A percentile compares a stretch with the other conserved stretches of the same genome.
These are phyloP conservation scores for Mycena albidolilacea DNA, from an alignment of 768 basidiomycete genomes.

Conservation along the genomic window DNA sequence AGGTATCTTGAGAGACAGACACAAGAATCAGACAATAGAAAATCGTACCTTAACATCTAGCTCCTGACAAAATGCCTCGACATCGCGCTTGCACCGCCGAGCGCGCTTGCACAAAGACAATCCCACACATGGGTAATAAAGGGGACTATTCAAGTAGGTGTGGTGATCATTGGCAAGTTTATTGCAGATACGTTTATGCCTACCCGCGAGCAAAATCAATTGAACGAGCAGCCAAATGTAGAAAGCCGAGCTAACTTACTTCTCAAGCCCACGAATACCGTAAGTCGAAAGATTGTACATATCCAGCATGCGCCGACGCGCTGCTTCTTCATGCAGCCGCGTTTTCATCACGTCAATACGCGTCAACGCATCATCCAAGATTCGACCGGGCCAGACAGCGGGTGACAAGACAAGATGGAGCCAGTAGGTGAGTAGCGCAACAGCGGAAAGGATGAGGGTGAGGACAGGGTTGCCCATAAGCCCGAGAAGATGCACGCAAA, in stretches of 20 bases:
- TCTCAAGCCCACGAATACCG: constrained; percentile 11
- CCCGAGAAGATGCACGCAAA: background rate
- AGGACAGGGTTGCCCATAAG: too few species aligned
- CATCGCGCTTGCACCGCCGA: constrained; percentile 11
- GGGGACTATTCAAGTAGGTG: background rate
- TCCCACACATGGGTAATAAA: background rate
- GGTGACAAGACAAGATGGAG: constrained; percentile 10
- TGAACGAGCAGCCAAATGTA: constrained; percentile 5
- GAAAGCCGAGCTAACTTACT: constrained; percentile 12
- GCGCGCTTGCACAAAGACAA: constrained; percentile 16
- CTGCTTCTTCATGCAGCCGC: too few species aligned
- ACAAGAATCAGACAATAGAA: background rate
- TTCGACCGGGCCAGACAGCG: constrained; percentile 21
- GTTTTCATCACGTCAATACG: background rate
- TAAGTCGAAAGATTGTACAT: constrained; percentile 18
- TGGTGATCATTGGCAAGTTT: constrained; percentile 6
- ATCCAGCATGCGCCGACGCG: constrained; percentile 9
- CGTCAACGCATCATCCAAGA: constrained; percentile 13
- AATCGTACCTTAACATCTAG: constrained; percentile 12
- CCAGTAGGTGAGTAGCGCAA: constrained; percentile 16
- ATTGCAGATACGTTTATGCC: background rate
- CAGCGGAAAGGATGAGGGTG: background rate
- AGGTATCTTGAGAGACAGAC: background rate
- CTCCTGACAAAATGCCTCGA: constrained; percentile 14
- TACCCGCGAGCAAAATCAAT: background rate